phyloP scores from a whole-genome alignment of 164 flowering plant genomes.

The Annona squamosa region DNA sequence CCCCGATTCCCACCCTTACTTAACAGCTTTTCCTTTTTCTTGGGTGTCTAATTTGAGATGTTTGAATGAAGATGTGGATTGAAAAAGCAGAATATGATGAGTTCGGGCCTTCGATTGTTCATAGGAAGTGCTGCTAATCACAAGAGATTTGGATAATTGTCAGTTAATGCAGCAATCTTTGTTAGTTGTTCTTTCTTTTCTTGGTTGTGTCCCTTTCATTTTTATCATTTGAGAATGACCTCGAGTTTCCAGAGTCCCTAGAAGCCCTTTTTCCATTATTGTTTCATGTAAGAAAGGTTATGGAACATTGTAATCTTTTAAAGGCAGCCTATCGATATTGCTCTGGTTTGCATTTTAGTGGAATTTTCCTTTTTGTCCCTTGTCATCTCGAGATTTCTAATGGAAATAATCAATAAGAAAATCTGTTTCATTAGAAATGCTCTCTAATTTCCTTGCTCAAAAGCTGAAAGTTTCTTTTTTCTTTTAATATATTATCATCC shows the following conservation, averaged over 20 bases:
- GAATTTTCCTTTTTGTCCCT: not conserved
- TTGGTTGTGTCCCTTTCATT: not conserved
- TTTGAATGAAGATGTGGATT: constrained; percentile 34
- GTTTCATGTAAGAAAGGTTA: not conserved
- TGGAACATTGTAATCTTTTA: constrained; percentile 2
- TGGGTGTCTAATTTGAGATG: not conserved
- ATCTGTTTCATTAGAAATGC: not conserved
- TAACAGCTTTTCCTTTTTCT: not conserved
- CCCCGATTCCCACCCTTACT: too few relatives aligned
- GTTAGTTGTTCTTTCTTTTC: not conserved
- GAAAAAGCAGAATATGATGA: constrained; percentile 34
- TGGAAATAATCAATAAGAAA: constrained; percentile 2
- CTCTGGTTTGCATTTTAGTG: not conserved
- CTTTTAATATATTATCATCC: too few relatives aligned
- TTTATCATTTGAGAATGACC: not conserved
- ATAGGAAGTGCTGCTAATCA: constrained; percentile 35
- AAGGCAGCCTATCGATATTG: constrained; percentile 3
- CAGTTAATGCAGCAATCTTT: constrained; percentile 3
- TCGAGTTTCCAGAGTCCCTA: not conserved
- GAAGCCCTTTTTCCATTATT: not conserved
- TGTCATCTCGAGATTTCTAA: not conserved
- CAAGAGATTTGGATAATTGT: not conserved
- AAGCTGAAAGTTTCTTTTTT: too few relatives aligned
- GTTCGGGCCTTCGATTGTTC: constrained; percentile 38
- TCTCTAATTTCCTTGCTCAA: not conserved